Evolutionary conservation across 2,329 filamentous ascomycete genomes (phyloP).

Genomic region (Calonectria crousiana): DNA sequence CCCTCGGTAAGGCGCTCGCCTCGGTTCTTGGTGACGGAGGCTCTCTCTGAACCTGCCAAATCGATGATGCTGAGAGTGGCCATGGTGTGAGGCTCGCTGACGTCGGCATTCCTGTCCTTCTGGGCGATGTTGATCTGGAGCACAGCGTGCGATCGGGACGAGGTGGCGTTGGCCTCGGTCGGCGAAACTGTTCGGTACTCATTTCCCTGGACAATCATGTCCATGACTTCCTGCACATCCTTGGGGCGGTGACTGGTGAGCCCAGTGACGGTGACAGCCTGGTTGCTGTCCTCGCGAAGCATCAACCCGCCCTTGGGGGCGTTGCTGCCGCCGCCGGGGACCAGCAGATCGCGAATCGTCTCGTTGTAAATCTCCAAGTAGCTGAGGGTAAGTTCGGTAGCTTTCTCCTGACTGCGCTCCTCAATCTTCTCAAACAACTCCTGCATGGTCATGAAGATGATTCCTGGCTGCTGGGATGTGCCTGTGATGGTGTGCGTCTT

Average conservation of each 20-base stretch:
- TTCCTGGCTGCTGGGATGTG: constrained; percentile 91
- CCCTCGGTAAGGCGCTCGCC: constrained; percentile 92
- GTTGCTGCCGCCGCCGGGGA: constrained; percentile 85
- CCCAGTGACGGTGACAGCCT: constrained; percentile 90
- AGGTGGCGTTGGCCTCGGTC: constrained; percentile 96
- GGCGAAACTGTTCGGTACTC: constrained; percentile 95
- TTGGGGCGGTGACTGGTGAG: constrained; percentile 91
- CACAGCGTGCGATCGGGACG: constrained; percentile 95
- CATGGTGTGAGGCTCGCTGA: constrained; percentile 97
- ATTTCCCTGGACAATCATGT: constrained; percentile 97
- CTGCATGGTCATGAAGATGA: constrained; percentile 99
- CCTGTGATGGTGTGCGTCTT: constrained; percentile 99
- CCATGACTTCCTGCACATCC: constrained; percentile 97
- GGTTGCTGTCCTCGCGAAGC: constrained; percentile 94
- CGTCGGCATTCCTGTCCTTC: constrained; percentile 91
- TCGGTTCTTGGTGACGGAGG: constrained; percentile 95
- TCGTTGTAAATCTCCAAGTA: constrained; percentile 99
- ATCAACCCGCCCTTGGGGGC: constrained; percentile 71
- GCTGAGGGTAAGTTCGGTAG: constrained; percentile 90
- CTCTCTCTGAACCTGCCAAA: constrained; percentile 93
- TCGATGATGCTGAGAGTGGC: constrained; percentile 98
- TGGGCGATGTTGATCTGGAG: constrained; percentile 96
- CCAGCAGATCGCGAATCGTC: constrained; percentile 93
- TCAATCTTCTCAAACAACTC: constrained; percentile 96
- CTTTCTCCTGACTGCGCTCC: constrained; percentile 88